Evolutionary conservation across 2,329 filamentous ascomycete genomes (phyloP).

Genomic region (Ceratocystiopsis sp.): DNA sequence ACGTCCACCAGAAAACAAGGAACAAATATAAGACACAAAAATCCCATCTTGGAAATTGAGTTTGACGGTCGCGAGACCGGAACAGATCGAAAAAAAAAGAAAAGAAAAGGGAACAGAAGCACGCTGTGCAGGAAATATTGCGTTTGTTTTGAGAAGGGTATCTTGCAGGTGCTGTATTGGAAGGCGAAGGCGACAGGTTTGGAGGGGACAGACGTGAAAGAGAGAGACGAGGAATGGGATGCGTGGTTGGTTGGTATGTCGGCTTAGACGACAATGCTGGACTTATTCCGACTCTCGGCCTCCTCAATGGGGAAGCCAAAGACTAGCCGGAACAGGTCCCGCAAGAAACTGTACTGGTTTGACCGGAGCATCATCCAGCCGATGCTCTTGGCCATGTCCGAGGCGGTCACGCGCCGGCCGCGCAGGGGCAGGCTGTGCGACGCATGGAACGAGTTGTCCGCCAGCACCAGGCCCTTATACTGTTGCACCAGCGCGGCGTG

Average conservation of each 20-base stretch:
- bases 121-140: not conserved
- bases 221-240: not conserved
- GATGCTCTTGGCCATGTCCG: slow-evolving; percentile 69
- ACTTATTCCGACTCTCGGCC: slow-evolving; percentile 46
- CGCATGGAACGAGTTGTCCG: slow-evolving; percentile 49
- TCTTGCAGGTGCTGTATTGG: slow-evolving; percentile 2
- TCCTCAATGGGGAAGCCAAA: slow-evolving; percentile 77
- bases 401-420: slow-evolving; percentile 44
- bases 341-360: slow-evolving; percentile 60
- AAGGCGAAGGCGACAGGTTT: not conserved
- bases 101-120: not conserved
- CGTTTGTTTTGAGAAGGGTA: slow-evolving; percentile 1
- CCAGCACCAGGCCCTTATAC: slow-evolving; percentile 65
- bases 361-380: slow-evolving; percentile 53
- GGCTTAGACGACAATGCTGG: slow-evolving; percentile 38
- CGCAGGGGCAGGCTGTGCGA: slow-evolving; percentile 34
- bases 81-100: not conserved
- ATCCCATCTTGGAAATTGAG: not conserved
- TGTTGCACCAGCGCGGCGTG: slow-evolving; percentile 57
- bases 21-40: not conserved
- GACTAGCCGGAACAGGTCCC: slow-evolving; percentile 67
- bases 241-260: no score
- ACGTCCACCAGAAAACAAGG: not conserved
- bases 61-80: not conserved
- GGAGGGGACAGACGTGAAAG: not conserved